Conservation (phyloP, 306 rosid genomes). For the Calophaca sinica region DNA sequence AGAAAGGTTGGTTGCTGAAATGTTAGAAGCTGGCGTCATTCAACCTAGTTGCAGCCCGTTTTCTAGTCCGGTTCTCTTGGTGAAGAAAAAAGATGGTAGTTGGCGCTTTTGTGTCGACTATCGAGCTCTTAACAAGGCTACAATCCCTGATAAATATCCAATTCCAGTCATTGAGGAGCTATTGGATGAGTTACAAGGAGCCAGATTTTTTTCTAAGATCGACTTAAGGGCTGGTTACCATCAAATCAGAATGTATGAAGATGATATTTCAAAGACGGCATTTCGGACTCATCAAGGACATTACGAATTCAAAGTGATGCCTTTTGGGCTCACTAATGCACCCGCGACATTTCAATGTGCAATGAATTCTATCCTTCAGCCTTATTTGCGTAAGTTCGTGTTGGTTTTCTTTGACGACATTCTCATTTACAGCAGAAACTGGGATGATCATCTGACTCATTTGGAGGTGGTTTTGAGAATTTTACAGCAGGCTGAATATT, state of each 20-base stretch:
- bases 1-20: too few relatives aligned
- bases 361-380: neutral
- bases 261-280: neutral
- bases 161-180: neutral
- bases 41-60: too few relatives aligned
- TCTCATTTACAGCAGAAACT: too few relatives aligned
- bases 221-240: neutral
- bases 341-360: neutral
- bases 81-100: neutral
- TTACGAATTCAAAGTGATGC: neutral
- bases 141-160: neutral
- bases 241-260: neutral
- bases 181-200: neutral
- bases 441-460: neutral
- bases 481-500: too few relatives aligned
- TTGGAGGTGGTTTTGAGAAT: too few relatives aligned
- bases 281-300: neutral
- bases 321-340: neutral
- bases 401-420: neutral
- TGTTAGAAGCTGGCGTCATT: too few relatives aligned
- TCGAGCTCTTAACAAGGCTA: neutral
- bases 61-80: neutral
- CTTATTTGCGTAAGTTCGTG: neutral
- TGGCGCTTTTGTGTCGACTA: neutral
- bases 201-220: too few relatives aligned